Percentiles rank a stretch among this genome's conserved stretches.
Conservation (phyloP, 768 basidiomycete genomes). For the Cyclocybe cylindracea region DNA sequence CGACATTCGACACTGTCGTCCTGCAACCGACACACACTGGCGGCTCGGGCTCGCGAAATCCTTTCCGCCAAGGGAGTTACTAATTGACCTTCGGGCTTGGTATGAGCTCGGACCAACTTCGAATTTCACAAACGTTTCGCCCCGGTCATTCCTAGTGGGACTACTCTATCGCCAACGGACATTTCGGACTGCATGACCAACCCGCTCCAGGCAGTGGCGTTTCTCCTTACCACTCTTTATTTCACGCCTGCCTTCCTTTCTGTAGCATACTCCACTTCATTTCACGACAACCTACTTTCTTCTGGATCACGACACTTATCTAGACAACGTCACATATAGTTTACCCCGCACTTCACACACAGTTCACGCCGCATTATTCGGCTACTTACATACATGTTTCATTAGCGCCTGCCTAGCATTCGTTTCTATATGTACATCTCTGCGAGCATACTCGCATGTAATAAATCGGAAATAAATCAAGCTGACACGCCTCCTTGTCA, state of each 20-base stretch:
- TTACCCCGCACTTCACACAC: neutral
- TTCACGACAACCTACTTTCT: too few species aligned
- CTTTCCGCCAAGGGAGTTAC: slow-evolving; percentile 25
- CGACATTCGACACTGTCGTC: slow-evolving; percentile 16
- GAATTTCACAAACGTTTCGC: neutral
- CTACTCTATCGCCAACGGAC: neutral
- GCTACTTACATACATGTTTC: too few species aligned
- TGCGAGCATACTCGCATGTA: too few species aligned
- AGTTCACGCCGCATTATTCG: too few species aligned
- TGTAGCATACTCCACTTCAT: neutral
- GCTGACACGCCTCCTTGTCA: too few species aligned
- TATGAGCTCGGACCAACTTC: neutral
- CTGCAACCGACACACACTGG: slow-evolving; percentile 27
- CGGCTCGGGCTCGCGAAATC: slow-evolving; percentile 26
- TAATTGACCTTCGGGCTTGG: slow-evolving; percentile 1
- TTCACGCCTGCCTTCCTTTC: neutral
- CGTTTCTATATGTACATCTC: too few species aligned
- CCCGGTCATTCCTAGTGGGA: neutral
- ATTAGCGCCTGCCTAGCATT: too few species aligned
- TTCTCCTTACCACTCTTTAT: neutral
- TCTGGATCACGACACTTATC: too few species aligned
- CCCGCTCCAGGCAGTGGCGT: neutral
- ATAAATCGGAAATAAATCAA: too few species aligned
- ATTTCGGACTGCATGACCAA: neutral
- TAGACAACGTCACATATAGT: neutral